phyloP scores from a whole-genome alignment of 1,139 yeast genomes.

The Blastobotrys illinoisensis region DNA sequence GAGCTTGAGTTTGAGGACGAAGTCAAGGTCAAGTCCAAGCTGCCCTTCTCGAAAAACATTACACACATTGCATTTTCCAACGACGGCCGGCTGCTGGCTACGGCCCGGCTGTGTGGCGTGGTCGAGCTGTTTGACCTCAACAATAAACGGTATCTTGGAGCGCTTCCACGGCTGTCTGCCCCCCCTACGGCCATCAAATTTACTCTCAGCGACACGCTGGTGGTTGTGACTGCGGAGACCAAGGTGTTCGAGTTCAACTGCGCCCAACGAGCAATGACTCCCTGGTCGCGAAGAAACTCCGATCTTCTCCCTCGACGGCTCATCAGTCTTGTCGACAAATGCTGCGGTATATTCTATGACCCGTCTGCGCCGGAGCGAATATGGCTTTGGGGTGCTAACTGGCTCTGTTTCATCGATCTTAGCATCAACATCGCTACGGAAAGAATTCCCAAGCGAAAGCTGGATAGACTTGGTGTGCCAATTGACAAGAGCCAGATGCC shows the following conservation, averaged over 20 bases:
- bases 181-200: constrained; percentile 61
- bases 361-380: constrained; percentile 39
- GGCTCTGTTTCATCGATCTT: constrained; percentile 75
- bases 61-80: constrained; percentile 47
- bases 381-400: constrained; percentile 87
- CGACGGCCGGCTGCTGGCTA: constrained; percentile 43
- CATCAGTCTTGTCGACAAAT: constrained; percentile 55
- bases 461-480: constrained; percentile 57
- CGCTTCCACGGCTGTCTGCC: constrained; percentile 43
- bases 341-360: constrained; percentile 62
- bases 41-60: constrained; percentile 32
- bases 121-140: constrained; percentile 48
- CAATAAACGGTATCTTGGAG: constrained; percentile 19
- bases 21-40: constrained; percentile 19
- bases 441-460: constrained; percentile 38
- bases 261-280: constrained; percentile 41
- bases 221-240: constrained; percentile 70
- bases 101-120: constrained; percentile 60
- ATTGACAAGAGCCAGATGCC: constrained; percentile 31
- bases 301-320: constrained; percentile 69
- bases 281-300: constrained; percentile 77
- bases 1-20: constrained; percentile 24
- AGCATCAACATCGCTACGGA: constrained; percentile 50
- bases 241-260: constrained; percentile 62
- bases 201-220: constrained; percentile 46